Evolutionary conservation across 1,284 basidiomycete species (phyloP).

Genomic region (Puccinia coronata): DNA sequence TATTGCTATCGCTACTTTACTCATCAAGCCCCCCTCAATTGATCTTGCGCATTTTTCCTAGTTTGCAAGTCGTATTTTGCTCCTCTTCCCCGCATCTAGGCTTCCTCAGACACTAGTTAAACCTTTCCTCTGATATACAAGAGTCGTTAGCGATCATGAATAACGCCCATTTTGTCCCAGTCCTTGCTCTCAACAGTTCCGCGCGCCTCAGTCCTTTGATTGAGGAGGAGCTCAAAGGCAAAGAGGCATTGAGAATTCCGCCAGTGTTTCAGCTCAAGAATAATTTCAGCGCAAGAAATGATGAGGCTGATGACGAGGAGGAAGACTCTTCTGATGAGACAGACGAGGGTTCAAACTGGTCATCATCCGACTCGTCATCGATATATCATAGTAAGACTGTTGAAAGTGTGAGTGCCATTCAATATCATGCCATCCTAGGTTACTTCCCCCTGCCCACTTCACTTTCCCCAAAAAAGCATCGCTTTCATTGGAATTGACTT

Average conservation of each 20-base stretch:
- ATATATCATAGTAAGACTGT: background rate
- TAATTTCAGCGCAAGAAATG: background rate
- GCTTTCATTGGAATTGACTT: too few relatives aligned
- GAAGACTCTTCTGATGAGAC: background rate
- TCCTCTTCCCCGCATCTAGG: background rate
- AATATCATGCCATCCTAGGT: too few relatives aligned
- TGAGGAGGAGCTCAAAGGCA: background rate
- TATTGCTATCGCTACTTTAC: background rate
- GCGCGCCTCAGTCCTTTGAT: background rate
- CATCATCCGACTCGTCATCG: background rate
- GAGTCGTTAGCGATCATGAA: background rate
- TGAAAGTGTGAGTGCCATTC: conserved; percentile 25
- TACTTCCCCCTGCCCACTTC: too few relatives aligned
- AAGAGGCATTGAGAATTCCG: background rate
- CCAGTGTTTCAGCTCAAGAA: background rate
- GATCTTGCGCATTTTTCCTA: background rate
- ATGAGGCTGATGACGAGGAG: conserved; percentile 4
- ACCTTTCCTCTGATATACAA: too few relatives aligned
- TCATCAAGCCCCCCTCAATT: background rate
- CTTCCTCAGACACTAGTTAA: background rate
- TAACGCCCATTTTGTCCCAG: background rate
- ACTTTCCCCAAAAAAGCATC: too few relatives aligned
- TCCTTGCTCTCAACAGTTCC: background rate
- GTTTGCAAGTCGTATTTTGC: background rate
- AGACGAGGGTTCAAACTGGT: background rate